Evolutionary conservation across 2,329 filamentous ascomycete genomes (phyloP).

Genomic region (Phyllosticta citrichinensis): DNA sequence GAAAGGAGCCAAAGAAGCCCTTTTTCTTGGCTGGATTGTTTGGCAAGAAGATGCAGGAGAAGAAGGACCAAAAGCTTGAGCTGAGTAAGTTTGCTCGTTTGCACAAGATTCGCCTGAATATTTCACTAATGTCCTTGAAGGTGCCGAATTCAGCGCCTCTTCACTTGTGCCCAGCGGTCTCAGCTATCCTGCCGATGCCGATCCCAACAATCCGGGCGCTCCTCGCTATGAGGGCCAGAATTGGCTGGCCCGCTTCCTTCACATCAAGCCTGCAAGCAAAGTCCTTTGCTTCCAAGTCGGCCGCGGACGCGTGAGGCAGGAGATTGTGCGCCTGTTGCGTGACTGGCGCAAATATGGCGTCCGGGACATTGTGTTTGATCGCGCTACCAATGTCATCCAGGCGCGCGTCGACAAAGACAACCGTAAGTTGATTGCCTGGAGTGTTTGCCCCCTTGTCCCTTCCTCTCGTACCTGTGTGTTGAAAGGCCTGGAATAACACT

Average conservation of each 20-base stretch:
- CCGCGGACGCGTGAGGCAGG: conserved; percentile 63
- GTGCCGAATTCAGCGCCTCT: background rate
- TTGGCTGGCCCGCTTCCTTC: conserved; percentile 82
- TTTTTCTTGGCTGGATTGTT: conserved; percentile 46
- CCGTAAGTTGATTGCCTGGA: conserved; percentile 49
- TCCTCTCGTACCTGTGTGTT: background rate
- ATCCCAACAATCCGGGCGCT: conserved; percentile 11
- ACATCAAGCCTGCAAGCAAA: conserved; percentile 71
- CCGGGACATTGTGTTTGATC: conserved; percentile 67
- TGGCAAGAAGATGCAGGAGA: conserved; percentile 38
- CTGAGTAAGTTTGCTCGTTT: background rate
- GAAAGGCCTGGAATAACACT: background rate
- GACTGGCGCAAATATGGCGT: conserved; percentile 80
- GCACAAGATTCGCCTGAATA: background rate
- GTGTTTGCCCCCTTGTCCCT: background rate
- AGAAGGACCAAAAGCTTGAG: conserved; percentile 28
- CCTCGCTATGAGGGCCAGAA: conserved; percentile 46
- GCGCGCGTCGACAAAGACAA: conserved; percentile 68
- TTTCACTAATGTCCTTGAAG: too few species aligned
- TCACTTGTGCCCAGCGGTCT: background rate
- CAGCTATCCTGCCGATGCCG: background rate
- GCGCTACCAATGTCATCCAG: conserved; percentile 67
- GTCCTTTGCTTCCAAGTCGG: conserved; percentile 67
- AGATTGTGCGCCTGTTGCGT: conserved; percentile 62
- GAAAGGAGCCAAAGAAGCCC: conserved; percentile 15